Base-by-base conservation (phyloP, 306 rosid species). In the Echinosophora koreensis region DNA sequence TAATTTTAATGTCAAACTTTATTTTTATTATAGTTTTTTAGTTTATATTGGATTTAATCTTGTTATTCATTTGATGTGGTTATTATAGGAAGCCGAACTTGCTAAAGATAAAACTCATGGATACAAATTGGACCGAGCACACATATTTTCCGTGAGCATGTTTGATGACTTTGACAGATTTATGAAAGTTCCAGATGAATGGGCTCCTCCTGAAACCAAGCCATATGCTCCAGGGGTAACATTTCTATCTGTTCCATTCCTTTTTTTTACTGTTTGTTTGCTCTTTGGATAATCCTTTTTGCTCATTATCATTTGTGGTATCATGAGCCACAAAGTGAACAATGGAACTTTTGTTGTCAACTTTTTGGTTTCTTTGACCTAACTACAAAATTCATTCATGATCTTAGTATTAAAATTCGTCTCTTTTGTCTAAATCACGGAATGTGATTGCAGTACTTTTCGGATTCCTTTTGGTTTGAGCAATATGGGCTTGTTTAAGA, bases 91-190 rank as follows among this genome's bases (percentile, higher is more conserved):
- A 79, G 98, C 98, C 3, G 97, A 95, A 77, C 90, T 92, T 61
- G 98, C 97, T 34, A 92, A 80, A 75, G 98, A 92, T 85, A 92
- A 86, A 84, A 90, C 97, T 4, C 89, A 94, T 57, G 98, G 97
- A 6, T 94, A 94, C 82, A 95, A 90, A 69, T 69, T 95, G 87
- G 98, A 95, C 54, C 87, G 89, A 0, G 61, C 90, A 0, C 98
- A 95, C 73, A 87, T 95, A 16, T 95, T 95, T 82, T 66, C 91
- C 0, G 92, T 92, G 17, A 92, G 64, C 80, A 90, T 90, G 97
- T 95, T 92, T 22, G 92, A 92, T 58, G 97, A 95, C 73, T 87
- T 95, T 18, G 92, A 90, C 12, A 79, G 73, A 47, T 90, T 90
- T 69, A 88, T 92, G 97, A 95, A 62, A 60, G 97, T 95, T 61